Evolutionary conservation across 2,329 filamentous ascomycete species (phyloP).

Genomic region (Fusarium falciforme): DNA sequence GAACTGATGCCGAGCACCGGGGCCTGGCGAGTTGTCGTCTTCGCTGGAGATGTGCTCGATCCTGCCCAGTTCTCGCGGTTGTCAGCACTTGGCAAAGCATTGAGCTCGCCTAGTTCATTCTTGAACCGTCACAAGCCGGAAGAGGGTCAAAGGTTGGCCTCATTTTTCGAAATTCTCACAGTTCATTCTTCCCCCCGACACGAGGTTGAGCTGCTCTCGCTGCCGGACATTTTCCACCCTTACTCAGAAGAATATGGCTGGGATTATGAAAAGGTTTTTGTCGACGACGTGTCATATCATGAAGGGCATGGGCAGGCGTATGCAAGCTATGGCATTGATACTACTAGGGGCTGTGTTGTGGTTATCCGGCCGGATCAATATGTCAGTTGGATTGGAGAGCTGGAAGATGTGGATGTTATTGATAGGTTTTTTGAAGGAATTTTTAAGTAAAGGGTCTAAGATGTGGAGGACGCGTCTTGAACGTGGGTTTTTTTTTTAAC

Average conservation of each 20-base stretch:
- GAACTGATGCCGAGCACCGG: neutral
- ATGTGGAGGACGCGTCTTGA: too few species aligned
- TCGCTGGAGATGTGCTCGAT: neutral
- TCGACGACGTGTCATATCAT: neutral
- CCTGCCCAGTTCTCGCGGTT: neutral
- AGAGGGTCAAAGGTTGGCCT: neutral
- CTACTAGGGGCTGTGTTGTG: neutral
- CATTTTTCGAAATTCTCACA: neutral
- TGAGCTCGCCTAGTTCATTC: neutral
- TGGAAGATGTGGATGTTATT: neutral
- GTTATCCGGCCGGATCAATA: neutral
- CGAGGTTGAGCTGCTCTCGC: neutral
- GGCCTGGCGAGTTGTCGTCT: neutral
- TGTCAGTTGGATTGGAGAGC: neutral
- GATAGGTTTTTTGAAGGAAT: neutral
- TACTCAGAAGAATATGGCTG: neutral
- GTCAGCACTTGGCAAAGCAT: neutral
- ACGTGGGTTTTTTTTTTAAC: too few species aligned
- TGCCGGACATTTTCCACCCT: neutral
- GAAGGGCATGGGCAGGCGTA: neutral
- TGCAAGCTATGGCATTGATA: neutral
- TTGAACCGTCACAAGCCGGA: neutral
- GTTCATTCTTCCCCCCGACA: neutral
- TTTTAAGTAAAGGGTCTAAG: neutral
- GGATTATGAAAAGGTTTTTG: neutral